These are phyloP conservation scores for Dichomitus squalens DNA, from an alignment of 1,284 basidiomycete genomes.

Conservation along the genomic window DNA sequence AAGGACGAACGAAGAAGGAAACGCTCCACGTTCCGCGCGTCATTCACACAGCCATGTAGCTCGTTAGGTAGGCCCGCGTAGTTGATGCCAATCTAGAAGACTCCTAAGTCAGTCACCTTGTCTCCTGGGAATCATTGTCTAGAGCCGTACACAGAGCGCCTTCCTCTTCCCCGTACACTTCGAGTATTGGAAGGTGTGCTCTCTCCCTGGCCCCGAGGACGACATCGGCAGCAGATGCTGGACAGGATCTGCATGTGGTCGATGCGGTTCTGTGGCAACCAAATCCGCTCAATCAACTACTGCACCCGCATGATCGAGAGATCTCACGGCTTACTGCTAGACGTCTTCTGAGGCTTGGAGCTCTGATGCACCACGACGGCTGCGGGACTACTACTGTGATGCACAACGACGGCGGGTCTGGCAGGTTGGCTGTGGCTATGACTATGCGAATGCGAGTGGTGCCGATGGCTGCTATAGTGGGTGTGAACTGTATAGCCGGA, in stretches of 20 bases:
- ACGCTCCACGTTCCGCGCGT: constrained; percentile 69
- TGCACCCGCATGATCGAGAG: not conserved
- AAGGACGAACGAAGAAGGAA: constrained; percentile 67
- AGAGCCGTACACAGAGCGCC: constrained; percentile 64
- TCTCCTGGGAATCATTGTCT: not conserved
- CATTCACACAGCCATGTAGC: constrained; percentile 83
- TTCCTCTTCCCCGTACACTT: constrained; percentile 73
- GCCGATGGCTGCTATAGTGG: constrained; percentile 15
- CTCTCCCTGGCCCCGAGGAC: constrained; percentile 1
- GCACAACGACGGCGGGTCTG: not conserved
- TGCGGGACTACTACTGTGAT: constrained; percentile 2
- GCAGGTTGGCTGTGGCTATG: constrained; percentile 12
- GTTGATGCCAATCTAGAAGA: constrained; percentile 73
- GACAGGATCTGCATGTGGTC: constrained; percentile 8
- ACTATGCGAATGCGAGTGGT: constrained; percentile 15
- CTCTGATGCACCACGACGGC: constrained; percentile 1
- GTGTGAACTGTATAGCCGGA: not conserved
- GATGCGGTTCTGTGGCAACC: constrained; percentile 1
- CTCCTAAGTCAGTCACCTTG: not conserved
- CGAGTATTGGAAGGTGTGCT: constrained; percentile 48
- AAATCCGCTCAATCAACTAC: not conserved
- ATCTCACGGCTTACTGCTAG: not conserved
- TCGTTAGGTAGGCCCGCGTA: constrained; percentile 66
- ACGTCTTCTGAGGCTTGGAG: not conserved
- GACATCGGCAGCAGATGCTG: constrained; percentile 7